Evolutionary conservation across 2,329 filamentous ascomycete genomes (phyloP), one percentile per base, ranked within the genome.

Genomic region (Gnomoniopsis sp.): DNA sequence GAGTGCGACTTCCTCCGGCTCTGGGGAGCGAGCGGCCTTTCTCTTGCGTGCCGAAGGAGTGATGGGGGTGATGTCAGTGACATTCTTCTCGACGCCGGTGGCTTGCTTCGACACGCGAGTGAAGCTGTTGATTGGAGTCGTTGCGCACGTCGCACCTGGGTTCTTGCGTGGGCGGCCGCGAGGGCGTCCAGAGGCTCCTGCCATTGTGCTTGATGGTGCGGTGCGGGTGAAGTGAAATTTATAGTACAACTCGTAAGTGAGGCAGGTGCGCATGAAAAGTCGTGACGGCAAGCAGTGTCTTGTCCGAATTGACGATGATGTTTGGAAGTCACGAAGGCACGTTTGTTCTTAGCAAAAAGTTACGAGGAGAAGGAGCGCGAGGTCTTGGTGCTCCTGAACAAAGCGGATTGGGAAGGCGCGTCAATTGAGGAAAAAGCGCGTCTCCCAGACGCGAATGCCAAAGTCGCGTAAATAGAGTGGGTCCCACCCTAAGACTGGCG

Each of bases 21-120:
- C 70, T 36, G 66, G 57, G 26, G 68, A 62, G 11, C 63, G 58
- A 30, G 65, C 53, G 46, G 66, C 67, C 63, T 73, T 74, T 60
- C 71, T 69, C 65, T 73, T 74, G 44, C 73, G 69, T 14, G 67
- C 69, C 52, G 71, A 66, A 14, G 70, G 66, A 6, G 69, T 70
- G 41, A 30, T 61, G 1, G 63, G 59, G 10, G 57, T 62, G 55
- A 54, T 44, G 50, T 68, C 62, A 30, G 66, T 60, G 34, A 58
- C 22, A 34, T 68, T 63, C 49, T 70, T 71, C 53, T 62, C 65
- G 12, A 63, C 57, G 8, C 33, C 17, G 19, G 62, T 57, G 21
- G 70, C 65, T 22, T 67, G 66, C 69, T 83, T 83, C 36, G 79
- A 80, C 50, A 82, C 69, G 55, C 78, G 79, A 49, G 75, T 65